Percentiles rank a stretch among this genome's conserved stretches.
Evolutionary conservation across 2,329 filamentous ascomycete genomes (phyloP).

Genomic region (Orbilia quercus): DNA sequence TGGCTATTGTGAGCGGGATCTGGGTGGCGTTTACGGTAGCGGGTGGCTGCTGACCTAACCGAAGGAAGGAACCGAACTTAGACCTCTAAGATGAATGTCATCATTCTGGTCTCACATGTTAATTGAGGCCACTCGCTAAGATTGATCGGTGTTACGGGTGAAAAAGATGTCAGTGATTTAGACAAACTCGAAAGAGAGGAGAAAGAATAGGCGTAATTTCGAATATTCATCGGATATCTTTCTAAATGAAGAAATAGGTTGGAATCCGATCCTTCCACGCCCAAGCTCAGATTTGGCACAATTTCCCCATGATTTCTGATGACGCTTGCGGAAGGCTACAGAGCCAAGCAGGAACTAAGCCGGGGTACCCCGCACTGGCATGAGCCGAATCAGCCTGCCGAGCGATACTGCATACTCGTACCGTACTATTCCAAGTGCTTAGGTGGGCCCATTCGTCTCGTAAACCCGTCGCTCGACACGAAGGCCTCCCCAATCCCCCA

Average conservation of each 20-base stretch:
- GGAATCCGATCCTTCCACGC: constrained; percentile 1
- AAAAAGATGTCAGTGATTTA: constrained; percentile 6
- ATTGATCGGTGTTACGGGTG: constrained; percentile 11
- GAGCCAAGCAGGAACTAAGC: constrained; percentile 26
- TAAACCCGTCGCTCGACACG: too few species aligned
- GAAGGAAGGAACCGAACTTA: too few species aligned
- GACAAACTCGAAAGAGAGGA: constrained; percentile 14
- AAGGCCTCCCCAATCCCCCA: constrained; percentile 1
- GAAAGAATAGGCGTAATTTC: constrained; percentile 14
- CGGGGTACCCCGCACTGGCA: constrained; percentile 25
- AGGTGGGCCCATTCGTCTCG: too few species aligned
- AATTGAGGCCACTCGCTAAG: constrained; percentile 5
- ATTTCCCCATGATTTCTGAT: constrained; percentile 3
- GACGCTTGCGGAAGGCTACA: constrained; percentile 18
- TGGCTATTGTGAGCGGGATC: too few species aligned
- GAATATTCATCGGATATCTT: constrained; percentile 19
- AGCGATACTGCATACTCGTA: constrained; percentile 3
- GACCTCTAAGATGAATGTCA: constrained; percentile 5
- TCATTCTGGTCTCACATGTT: constrained; percentile 8
- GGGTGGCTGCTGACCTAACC: too few species aligned
- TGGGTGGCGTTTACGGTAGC: too few species aligned
- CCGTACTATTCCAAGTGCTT: constrained; percentile 19
- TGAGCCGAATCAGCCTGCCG: constrained; percentile 16
- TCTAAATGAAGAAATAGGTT: constrained; percentile 10
- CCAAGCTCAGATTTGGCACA: constrained; percentile 15